These are phyloP conservation scores for Cucurbita argyrosperma DNA, from an alignment of 306 rosid species.

Conservation along the genomic window DNA sequence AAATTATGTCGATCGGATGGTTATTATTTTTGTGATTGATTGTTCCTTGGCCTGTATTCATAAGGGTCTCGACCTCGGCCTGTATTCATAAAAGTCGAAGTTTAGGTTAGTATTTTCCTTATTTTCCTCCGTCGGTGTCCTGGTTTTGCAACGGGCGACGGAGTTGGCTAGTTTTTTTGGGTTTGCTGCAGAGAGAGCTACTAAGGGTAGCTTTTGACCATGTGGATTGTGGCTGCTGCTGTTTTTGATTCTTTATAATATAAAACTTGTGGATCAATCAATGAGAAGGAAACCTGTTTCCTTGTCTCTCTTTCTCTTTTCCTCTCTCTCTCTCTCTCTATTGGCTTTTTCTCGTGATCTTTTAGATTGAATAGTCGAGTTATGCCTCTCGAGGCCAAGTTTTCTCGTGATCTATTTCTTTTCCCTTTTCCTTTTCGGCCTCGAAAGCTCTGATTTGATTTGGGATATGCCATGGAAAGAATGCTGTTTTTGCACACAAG, in stretches of 20 bases:
- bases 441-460: neutral
- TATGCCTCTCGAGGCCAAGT: neutral
- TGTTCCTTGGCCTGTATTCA: conserved; percentile 2
- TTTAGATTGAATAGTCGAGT: neutral
- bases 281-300: neutral
- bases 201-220: neutral
- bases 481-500: neutral
- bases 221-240: conserved; percentile 9
- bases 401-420: neutral
- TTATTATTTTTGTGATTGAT: neutral
- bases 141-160: neutral
- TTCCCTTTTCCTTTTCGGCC: neutral
- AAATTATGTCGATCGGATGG: neutral
- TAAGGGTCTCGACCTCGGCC: neutral
- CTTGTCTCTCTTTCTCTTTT: neutral
- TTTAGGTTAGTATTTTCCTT: conserved; percentile 3
- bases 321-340: neutral
- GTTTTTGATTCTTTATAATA: conserved; percentile 5
- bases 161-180: neutral
- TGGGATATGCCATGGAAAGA: neutral
- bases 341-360: neutral
- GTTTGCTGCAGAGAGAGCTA: conserved; percentile 2
- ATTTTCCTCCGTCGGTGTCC: neutral
- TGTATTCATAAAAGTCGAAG: conserved; percentile 4
- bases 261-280: neutral